Evolutionary conservation across 2,329 filamentous ascomycete species (phyloP).

Genomic region (Aureobasidium sp.): DNA sequence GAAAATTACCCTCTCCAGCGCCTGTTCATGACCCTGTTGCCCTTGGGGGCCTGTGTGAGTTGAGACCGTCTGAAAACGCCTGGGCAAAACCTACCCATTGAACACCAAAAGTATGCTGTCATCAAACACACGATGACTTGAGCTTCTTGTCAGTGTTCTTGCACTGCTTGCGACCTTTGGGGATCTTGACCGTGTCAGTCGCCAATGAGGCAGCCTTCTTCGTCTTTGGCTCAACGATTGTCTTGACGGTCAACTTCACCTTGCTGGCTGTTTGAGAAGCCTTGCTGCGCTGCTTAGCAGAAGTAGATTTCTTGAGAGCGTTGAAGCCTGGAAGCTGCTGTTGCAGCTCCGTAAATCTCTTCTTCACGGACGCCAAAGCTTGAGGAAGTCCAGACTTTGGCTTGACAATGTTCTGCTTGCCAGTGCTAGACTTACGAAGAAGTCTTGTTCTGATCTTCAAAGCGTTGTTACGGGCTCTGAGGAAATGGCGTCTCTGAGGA

Average conservation of each 20-base stretch:
- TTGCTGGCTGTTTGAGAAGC: background rate
- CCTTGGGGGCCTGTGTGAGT: background rate
- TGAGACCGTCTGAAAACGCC: slow-evolving; percentile 1
- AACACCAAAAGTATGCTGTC: background rate
- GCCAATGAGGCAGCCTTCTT: background rate
- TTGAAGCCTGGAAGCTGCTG: background rate
- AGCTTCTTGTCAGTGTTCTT: background rate
- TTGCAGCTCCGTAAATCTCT: background rate
- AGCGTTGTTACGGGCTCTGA: slow-evolving; percentile 12
- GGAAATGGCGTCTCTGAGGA: slow-evolving; percentile 2
- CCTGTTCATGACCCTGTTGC: background rate
- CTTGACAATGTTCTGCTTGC: background rate
- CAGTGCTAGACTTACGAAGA: background rate
- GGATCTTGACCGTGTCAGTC: background rate
- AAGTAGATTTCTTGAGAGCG: background rate
- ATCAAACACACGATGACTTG: background rate
- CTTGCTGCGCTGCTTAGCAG: slow-evolving; percentile 5
- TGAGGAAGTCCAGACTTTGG: background rate
- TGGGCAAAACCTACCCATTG: background rate
- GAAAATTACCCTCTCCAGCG: background rate
- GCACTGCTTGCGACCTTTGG: background rate
- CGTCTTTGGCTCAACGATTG: background rate
- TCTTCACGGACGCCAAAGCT: background rate
- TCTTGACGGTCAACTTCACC: background rate
- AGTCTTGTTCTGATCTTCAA: slow-evolving; percentile 11